phyloP scores from a whole-genome alignment of 352 stramenopile genomes.

The Pythium aphanidermatum region DNA sequence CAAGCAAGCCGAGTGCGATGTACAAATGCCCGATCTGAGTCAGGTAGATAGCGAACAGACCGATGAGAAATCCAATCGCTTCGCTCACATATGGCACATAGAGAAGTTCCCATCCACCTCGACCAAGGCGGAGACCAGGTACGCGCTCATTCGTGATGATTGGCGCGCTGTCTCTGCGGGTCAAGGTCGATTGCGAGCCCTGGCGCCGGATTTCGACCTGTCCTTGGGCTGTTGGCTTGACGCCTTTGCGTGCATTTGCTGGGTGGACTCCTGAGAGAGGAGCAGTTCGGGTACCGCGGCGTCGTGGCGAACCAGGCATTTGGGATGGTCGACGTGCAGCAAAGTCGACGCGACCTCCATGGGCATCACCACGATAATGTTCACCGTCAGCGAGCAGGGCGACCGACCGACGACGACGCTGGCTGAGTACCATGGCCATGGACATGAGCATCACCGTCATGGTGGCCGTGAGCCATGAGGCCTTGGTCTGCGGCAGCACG shows the following conservation, averaged over 20 bases:
- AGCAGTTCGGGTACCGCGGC: neutral
- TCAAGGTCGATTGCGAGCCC: neutral
- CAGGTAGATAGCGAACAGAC: conserved; percentile 20
- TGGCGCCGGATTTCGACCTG: neutral
- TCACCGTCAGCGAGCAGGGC: too few relatives aligned
- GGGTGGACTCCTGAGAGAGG: neutral
- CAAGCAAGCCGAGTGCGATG: conserved; percentile 19
- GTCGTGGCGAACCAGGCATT: conserved; percentile 9
- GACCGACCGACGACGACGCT: conserved; percentile 15
- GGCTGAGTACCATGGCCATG: conserved; percentile 25
- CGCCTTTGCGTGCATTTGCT: neutral
- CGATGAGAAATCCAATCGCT: conserved; percentile 21
- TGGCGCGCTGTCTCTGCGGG: neutral
- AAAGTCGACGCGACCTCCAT: conserved; percentile 5
- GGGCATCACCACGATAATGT: too few relatives aligned
- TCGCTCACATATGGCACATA: conserved; percentile 30
- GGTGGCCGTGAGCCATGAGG: conserved; percentile 25
- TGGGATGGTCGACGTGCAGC: conserved; percentile 4
- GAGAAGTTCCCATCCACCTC: conserved; percentile 23
- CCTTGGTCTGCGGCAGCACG: conserved; percentile 9
- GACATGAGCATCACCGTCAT: conserved; percentile 25
- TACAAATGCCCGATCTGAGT: conserved; percentile 15
- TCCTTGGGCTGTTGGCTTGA: neutral
- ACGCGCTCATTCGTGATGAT: neutral
- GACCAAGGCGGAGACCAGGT: conserved; percentile 23